Evolutionary conservation across 345 rosid genomes (phyloP).

Genomic region (Bruguiera sexangula): DNA sequence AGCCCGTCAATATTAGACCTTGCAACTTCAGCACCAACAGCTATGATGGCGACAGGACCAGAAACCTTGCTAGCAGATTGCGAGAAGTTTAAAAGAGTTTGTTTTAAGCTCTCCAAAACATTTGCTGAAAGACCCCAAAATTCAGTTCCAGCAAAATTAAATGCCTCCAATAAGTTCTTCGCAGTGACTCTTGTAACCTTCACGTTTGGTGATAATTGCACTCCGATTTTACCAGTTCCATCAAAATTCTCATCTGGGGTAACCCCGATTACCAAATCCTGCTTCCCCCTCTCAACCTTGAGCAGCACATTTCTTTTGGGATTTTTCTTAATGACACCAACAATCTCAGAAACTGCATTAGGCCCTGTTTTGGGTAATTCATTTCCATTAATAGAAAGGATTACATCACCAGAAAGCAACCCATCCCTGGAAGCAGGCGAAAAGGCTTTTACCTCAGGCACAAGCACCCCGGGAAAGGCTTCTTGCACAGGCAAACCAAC

Average conservation of each 20-base stretch:
- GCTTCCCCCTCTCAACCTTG: slow-evolving; percentile 52
- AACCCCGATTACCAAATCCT: slow-evolving; percentile 55
- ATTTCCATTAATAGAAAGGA: slow-evolving; percentile 57
- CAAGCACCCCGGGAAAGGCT: slow-evolving; percentile 82
- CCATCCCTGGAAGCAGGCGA: slow-evolving; percentile 95
- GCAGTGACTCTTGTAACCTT: slow-evolving; percentile 63
- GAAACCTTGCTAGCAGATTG: slow-evolving; percentile 85
- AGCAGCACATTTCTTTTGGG: slow-evolving; percentile 65
- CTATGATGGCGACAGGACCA: slow-evolving; percentile 92
- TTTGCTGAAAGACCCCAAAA: slow-evolving; percentile 68
- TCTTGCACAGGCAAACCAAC: slow-evolving; percentile 96
- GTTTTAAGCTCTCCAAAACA: slow-evolving; percentile 77
- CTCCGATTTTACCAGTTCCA: slow-evolving; percentile 87
- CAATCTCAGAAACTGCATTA: slow-evolving; percentile 63
- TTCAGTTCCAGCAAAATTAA: slow-evolving; percentile 59
- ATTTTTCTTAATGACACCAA: slow-evolving; percentile 56
- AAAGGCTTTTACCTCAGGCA: slow-evolving; percentile 75
- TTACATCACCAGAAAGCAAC: slow-evolving; percentile 78
- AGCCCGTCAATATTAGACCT: slow-evolving; percentile 83
- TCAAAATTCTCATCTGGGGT: slow-evolving; percentile 81
- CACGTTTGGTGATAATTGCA: slow-evolving; percentile 79
- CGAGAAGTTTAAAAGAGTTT: slow-evolving; percentile 79
- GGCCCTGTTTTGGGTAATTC: slow-evolving; percentile 54
- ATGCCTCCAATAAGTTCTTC: slow-evolving; percentile 50
- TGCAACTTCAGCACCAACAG: slow-evolving; percentile 99